Base-by-base conservation (phyloP, 805 yeast genomes). In the Diddensiella caesifluorescens region DNA sequence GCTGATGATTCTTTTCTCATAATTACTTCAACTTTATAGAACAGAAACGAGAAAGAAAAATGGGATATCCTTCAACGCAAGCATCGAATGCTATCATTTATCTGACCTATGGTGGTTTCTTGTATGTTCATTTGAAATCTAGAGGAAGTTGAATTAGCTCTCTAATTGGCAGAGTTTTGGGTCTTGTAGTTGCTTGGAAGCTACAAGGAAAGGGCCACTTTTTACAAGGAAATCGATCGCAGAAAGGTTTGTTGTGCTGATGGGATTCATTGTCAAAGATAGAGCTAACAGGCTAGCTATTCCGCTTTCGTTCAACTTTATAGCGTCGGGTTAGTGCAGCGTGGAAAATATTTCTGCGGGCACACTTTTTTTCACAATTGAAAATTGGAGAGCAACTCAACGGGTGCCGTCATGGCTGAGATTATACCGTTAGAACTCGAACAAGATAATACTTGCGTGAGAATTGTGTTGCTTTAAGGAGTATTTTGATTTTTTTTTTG, bases 381-480 rank as follows among this genome's bases (percentile, higher is more conserved):
- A 25, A n/a, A 18, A 4, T 31, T 51, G 27, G 35, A 30, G 7
- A 33, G 29, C 22, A n/a, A 35, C 38, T 18, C 25, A 12, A 35
- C 57, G 56, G 56, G 57, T 51, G 56, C 58, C 49, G 21, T 13
- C n/a, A 19, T 13, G 68, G 81, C 84, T 80, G 84, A 79, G 84
- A 79, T 61, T 49, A 75, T 62, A 79, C 87, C 85, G 85, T 74
- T 65, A 51, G 69, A 70, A 80, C 86, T 80, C 86, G 86, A 80
- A 64, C 86, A 80, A 79, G 86, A 62, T 77, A 74, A 70, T 68
- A 64, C 87, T 80, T 80, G 87, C 86, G 86, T 79, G 86, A 80
- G 87, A 79, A 80, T 57, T 49, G 53, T 54, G 60, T 51, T 45
- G 42, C 44, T 33, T 37, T 36, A 22, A 20, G 27, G 20, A 19